phyloP scores from a whole-genome alignment of 2,329 filamentous ascomycete genomes.

The Lecanicillium sp. region DNA sequence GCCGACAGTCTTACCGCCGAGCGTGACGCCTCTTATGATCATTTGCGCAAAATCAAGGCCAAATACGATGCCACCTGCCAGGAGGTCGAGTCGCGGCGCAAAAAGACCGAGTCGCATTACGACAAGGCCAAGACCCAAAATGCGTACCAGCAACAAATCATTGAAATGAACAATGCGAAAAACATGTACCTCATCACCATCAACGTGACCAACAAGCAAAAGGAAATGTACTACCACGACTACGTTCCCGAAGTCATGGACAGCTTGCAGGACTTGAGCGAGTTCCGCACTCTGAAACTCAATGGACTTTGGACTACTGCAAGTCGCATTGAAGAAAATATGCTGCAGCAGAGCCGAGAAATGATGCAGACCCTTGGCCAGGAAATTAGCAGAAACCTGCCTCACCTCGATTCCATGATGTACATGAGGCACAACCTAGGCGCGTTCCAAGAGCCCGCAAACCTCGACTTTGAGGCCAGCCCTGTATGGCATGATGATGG shows the following conservation, averaged over 20 bases:
- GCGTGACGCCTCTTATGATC: constrained; percentile 72
- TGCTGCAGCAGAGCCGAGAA: constrained; percentile 64
- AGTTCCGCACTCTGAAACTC: constrained; percentile 75
- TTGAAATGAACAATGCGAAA: constrained; percentile 96
- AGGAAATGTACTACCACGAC: constrained; percentile 95
- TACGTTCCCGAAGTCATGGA: constrained; percentile 92
- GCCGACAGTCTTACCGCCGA: constrained; percentile 84
- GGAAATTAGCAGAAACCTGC: constrained; percentile 83
- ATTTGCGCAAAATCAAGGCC: constrained; percentile 81
- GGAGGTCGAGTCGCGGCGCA: constrained; percentile 87
- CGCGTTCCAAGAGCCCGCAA: constrained; percentile 71
- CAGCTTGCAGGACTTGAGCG: constrained; percentile 85
- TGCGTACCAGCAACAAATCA: constrained; percentile 83
- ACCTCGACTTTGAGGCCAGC: constrained; percentile 86
- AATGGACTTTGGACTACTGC: constrained; percentile 82
- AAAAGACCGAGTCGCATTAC: constrained; percentile 91
- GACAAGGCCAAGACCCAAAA: constrained; percentile 89
- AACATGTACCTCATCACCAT: constrained; percentile 97
- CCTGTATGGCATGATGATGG: constrained; percentile 96
- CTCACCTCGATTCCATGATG: constrained; percentile 92
- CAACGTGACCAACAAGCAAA: constrained; percentile 95
- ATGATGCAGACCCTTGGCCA: constrained; percentile 64
- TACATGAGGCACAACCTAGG: constrained; percentile 88
- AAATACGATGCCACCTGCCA: constrained; percentile 92
- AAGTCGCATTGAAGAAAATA: constrained; percentile 69